Evolutionary conservation across 768 basidiomycete species (phyloP).

Genomic region (Boletus subparvulus): DNA sequence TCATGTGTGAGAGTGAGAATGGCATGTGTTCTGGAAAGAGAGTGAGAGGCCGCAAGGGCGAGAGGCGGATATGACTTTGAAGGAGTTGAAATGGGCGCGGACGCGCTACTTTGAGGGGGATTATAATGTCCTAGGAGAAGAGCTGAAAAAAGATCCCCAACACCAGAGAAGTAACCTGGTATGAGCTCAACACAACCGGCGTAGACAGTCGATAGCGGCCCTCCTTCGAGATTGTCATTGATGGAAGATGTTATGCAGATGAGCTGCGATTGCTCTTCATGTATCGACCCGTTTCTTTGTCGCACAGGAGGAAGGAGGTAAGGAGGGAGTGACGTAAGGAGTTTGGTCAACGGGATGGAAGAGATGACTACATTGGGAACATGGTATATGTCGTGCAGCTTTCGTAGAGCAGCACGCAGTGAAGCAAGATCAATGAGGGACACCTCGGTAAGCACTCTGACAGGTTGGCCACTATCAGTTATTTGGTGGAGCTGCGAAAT

Average conservation of each 20-base stretch:
- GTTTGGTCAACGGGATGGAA: slow-evolving; percentile 76
- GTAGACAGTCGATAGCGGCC: slow-evolving; percentile 49
- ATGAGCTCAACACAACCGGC: slow-evolving; percentile 74
- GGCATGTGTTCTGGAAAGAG: slow-evolving; percentile 74
- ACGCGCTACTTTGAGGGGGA: slow-evolving; percentile 15
- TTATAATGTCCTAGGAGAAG: slow-evolving; percentile 82
- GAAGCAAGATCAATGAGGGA: slow-evolving; percentile 65
- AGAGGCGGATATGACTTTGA: slow-evolving; percentile 14
- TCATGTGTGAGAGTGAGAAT: slow-evolving; percentile 63
- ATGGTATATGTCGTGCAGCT: slow-evolving; percentile 71
- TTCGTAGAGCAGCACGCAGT: slow-evolving; percentile 63
- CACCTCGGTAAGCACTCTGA: slow-evolving; percentile 73
- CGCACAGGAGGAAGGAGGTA: slow-evolving; percentile 35
- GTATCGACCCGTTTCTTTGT: neutral
- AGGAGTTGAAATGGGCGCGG: slow-evolving; percentile 2
- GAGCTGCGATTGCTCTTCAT: slow-evolving; percentile 47
- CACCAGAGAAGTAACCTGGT: slow-evolving; percentile 92
- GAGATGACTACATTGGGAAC: slow-evolving; percentile 91
- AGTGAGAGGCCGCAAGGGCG: slow-evolving; percentile 55
- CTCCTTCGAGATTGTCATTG: slow-evolving; percentile 12
- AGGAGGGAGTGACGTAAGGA: slow-evolving; percentile 53
- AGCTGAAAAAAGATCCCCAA: slow-evolving; percentile 95
- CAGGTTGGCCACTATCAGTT: neutral
- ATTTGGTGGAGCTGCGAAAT: neutral
- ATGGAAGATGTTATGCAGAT: slow-evolving; percentile 78